Percentiles rank a stretch among this genome's conserved stretches.
Evolutionary conservation across 2,329 filamentous ascomycete species (phyloP).

Genomic region (Beauveria sp.): DNA sequence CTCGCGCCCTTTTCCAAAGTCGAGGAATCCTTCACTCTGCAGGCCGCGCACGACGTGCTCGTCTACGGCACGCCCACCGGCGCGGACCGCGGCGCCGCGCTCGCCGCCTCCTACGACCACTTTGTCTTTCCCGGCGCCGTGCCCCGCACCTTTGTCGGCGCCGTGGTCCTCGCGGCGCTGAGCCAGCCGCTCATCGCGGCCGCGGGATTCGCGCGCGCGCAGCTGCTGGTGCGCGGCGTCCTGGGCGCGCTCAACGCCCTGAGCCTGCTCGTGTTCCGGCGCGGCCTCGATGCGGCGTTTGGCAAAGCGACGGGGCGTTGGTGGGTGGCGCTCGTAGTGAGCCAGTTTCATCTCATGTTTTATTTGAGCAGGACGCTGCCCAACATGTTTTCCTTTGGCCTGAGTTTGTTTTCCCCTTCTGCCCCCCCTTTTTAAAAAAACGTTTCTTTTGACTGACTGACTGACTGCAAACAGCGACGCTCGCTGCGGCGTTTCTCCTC

Average conservation of each 20-base stretch:
- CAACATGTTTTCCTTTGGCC: conserved; percentile 90
- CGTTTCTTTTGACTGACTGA: neutral
- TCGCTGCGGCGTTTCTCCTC: conserved; percentile 48
- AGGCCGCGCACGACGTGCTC: conserved; percentile 85
- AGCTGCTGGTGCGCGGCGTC: conserved; percentile 62
- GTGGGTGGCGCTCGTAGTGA: conserved; percentile 70
- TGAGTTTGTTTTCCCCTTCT: conserved; percentile 51
- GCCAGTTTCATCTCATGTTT: conserved; percentile 88
- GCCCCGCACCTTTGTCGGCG: conserved; percentile 81
- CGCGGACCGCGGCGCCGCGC: conserved; percentile 39
- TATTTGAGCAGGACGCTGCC: conserved; percentile 88
- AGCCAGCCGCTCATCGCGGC: conserved; percentile 57
- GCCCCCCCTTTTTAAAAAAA: neutral
- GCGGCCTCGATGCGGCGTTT: conserved; percentile 56
- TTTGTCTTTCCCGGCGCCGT: conserved; percentile 85
- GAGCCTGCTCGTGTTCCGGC: conserved; percentile 58
- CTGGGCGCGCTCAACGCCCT: conserved; percentile 70
- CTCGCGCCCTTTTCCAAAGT: conserved; percentile 90
- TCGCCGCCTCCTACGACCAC: conserved; percentile 73
- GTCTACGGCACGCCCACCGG: conserved; percentile 65
- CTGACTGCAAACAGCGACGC: conserved; percentile 44
- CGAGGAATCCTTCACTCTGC: conserved; percentile 96
- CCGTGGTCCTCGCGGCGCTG: conserved; percentile 66
- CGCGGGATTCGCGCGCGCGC: conserved; percentile 46
- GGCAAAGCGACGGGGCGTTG: conserved; percentile 64